A percentile compares a stretch with the other conserved stretches of the same genome.
phyloP scores from a whole-genome alignment of 257 asterid species.

The Henckelia pumila region DNA sequence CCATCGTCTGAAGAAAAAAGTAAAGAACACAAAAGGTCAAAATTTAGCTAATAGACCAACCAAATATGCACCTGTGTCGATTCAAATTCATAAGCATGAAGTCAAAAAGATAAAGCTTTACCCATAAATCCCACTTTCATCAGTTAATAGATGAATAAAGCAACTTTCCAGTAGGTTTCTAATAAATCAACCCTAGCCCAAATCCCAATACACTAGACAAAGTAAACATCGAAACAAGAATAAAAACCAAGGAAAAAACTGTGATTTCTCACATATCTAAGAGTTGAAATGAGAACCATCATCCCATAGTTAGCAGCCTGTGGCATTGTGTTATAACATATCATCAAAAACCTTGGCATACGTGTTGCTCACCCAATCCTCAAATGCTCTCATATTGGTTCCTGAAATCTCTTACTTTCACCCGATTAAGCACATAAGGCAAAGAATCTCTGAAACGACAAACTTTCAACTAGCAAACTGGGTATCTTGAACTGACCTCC shows the following conservation, averaged over 20 bases:
- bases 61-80: neutral
- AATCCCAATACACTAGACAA: too few relatives aligned
- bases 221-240: slow-evolving; percentile 3
- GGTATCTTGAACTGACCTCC: slow-evolving; percentile 21
- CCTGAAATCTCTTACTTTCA: neutral
- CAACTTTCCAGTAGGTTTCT: neutral
- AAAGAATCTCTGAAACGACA: slow-evolving; percentile 20
- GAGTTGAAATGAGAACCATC: neutral
- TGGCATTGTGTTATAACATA: too few relatives aligned
- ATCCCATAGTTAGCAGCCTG: too few relatives aligned
- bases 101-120: neutral
- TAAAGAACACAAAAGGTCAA: slow-evolving; percentile 12
- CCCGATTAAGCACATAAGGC: neutral
- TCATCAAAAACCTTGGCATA: neutral
- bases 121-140: slow-evolving; percentile 8
- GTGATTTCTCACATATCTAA: neutral
- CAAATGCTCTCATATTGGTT: neutral
- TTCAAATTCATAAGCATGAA: slow-evolving; percentile 1
- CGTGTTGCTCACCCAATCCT: too few relatives aligned
- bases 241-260: neutral
- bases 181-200: neutral
- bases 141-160: neutral
- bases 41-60: slow-evolving; percentile 11
- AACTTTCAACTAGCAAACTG: slow-evolving; percentile 1
- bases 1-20: slow-evolving; percentile 71